Conservation (phyloP, 768 basidiomycete genomes). For the Mrakia hoshinonis region DNA sequence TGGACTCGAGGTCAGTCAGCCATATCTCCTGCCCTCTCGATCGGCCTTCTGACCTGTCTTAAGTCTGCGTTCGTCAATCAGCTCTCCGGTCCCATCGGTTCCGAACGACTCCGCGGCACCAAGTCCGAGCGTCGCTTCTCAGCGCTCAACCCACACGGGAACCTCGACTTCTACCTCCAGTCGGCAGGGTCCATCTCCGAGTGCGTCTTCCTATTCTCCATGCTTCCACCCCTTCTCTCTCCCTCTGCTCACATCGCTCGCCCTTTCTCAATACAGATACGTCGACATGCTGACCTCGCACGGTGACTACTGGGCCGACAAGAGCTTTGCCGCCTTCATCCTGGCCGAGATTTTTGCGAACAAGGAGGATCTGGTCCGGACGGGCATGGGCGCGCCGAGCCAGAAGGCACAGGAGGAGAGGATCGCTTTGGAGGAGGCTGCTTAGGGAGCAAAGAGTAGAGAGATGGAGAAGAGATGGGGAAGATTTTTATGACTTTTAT, state of each 20-base stretch:
- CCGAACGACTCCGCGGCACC: constrained; percentile 39
- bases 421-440: too few species aligned
- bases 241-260: not conserved
- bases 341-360: constrained; percentile 20
- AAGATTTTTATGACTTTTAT: too few species aligned
- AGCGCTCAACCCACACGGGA: constrained; percentile 46
- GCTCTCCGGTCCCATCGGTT: constrained; percentile 39
- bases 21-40: not conserved
- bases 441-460: too few species aligned
- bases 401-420: not conserved
- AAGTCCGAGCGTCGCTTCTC: constrained; percentile 42
- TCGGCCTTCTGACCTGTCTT: not conserved
- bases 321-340: constrained; percentile 18
- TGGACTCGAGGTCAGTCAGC: constrained; percentile 38
- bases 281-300: constrained; percentile 14
- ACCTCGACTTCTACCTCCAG: constrained; percentile 31
- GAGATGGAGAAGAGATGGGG: too few species aligned
- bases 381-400: constrained; percentile 14
- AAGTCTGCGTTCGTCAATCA: constrained; percentile 18
- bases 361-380: constrained; percentile 23
- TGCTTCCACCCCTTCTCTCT: not conserved
- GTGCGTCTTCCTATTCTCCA: not conserved
- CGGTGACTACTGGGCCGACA: constrained; percentile 16
- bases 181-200: constrained; percentile 17
- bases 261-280: not conserved